Conservation (phyloP, 768 basidiomycete genomes). For the Dacryopinax spathularia region DNA sequence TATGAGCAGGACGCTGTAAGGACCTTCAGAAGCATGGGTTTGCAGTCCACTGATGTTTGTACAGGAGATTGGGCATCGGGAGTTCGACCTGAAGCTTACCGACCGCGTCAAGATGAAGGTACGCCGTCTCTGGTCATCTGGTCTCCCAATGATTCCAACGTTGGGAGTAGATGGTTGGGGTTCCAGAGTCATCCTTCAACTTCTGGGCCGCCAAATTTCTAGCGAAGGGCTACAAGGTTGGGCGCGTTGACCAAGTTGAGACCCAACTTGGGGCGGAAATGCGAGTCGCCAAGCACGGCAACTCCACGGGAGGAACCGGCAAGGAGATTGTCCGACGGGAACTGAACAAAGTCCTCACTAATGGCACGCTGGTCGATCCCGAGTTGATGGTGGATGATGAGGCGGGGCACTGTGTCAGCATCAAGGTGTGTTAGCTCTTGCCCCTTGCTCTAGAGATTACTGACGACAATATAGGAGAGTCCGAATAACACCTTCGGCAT, state of each 20-base stretch:
- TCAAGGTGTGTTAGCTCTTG: constrained; percentile 34
- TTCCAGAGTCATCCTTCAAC: constrained; percentile 87
- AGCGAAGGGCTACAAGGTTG: constrained; percentile 85
- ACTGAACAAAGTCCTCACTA: constrained; percentile 89
- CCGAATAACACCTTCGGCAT: constrained; percentile 59
- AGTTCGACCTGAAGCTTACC: constrained; percentile 77
- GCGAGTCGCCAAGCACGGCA: constrained; percentile 52
- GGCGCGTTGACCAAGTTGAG: constrained; percentile 91
- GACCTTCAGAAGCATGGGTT: neutral
- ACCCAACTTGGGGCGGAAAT: constrained; percentile 96
- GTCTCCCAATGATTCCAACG: neutral
- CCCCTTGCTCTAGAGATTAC: neutral
- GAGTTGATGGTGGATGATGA: constrained; percentile 82
- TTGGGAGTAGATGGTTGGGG: constrained; percentile 43
- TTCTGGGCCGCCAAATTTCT: constrained; percentile 86
- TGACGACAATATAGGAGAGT: constrained; percentile 24
- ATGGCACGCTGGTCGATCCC: constrained; percentile 87
- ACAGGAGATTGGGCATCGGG: constrained; percentile 62
- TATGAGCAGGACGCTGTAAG: constrained; percentile 82
- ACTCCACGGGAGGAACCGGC: constrained; percentile 31
- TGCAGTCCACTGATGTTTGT: neutral
- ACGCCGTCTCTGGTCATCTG: constrained; percentile 33
- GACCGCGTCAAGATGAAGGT: constrained; percentile 94
- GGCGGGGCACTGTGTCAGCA: constrained; percentile 85
- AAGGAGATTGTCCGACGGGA: constrained; percentile 85